Base-by-base conservation (phyloP, 163 green algal species). In the Scenedesmus sp. region DNA sequence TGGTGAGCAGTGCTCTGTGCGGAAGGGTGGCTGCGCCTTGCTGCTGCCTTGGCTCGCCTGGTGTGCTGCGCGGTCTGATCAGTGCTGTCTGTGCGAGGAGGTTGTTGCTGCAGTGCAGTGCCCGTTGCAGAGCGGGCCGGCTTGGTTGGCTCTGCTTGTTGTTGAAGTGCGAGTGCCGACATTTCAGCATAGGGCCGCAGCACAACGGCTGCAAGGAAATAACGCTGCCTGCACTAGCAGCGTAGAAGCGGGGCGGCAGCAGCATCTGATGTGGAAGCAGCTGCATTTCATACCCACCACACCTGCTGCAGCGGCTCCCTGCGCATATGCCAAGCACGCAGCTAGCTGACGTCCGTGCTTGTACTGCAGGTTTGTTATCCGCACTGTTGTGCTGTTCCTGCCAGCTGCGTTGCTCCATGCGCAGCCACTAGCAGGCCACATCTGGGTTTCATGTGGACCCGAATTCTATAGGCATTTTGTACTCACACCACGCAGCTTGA, bases 261-360 rank as follows among this genome's bases (percentile, higher is more conserved):
- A 22, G 43, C 9, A 20, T 51, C 2, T 24, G 56, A 20, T 78
- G 30, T 9, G 3, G 22, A n/a, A 7, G 26, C 20, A 37, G 22
- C 35, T 56, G 83, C 53, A 88, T 16, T 59, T 56, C 83, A 88
- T n/a, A 88, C 56, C 56, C 83, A 88, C 80, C 83, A 80, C 37
- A 35, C 53, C 30, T 76, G 65, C 65, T 76, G 65, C 65, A 76
- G 65, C 65, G 40, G 65, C 65, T 33, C 13, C n/a, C 73, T 82
- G 73, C 7, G 65, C 65, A 76, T 40, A 40, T 76, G 65, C 40
- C 30, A 76, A 30, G 65, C 65, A 40, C 65, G 40, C 30, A 37
- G 30, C 30, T 18, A 76, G 65, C 65, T 76, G 65, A n/a, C 65
- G 37, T 40, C 18, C 65, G 3, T 76, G 65, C 65, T 76, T 26